Conservation (phyloP, 2,329 filamentous ascomycete genomes). For the Colletotrichum echinochloae region DNA sequence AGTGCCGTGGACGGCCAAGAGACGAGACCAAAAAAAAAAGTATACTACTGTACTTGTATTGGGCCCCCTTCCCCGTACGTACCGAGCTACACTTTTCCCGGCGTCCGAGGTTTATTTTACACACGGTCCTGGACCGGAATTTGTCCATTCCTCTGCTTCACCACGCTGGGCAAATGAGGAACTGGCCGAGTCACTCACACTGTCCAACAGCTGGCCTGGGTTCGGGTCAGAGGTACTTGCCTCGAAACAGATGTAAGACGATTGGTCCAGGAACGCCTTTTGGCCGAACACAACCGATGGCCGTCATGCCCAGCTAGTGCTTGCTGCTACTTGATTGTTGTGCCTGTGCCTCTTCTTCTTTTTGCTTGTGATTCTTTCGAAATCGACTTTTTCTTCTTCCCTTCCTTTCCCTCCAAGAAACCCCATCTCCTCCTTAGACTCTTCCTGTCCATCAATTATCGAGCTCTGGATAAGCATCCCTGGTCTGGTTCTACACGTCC, state of each 20-base stretch:
- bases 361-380: slow-evolving; percentile 43
- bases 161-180: background rate
- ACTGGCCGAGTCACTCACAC: slow-evolving; percentile 29
- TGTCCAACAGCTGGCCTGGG: slow-evolving; percentile 33
- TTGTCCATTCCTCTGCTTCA: slow-evolving; percentile 16
- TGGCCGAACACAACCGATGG: slow-evolving; percentile 41
- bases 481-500: slow-evolving; percentile 12
- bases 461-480: slow-evolving; percentile 40
- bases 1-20: slow-evolving; percentile 3
- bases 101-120: slow-evolving; percentile 38
- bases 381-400: slow-evolving; percentile 38
- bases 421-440: slow-evolving; percentile 26
- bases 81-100: slow-evolving; percentile 17
- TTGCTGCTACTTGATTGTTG: slow-evolving; percentile 31
- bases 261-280: slow-evolving; percentile 40
- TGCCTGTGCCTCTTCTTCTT: slow-evolving; percentile 20
- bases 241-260: slow-evolving; percentile 41
- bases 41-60: slow-evolving; percentile 27
- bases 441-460: slow-evolving; percentile 12
- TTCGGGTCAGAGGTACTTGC: slow-evolving; percentile 38
- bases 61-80: slow-evolving; percentile 6
- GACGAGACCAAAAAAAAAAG: slow-evolving; percentile 11
- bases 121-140: slow-evolving; percentile 25
- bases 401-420: slow-evolving; percentile 28
- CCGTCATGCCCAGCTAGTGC: slow-evolving; percentile 36